Evolutionary conservation across 352 stramenopile genomes (phyloP).

Genomic region (Globisporangium splendens): DNA sequence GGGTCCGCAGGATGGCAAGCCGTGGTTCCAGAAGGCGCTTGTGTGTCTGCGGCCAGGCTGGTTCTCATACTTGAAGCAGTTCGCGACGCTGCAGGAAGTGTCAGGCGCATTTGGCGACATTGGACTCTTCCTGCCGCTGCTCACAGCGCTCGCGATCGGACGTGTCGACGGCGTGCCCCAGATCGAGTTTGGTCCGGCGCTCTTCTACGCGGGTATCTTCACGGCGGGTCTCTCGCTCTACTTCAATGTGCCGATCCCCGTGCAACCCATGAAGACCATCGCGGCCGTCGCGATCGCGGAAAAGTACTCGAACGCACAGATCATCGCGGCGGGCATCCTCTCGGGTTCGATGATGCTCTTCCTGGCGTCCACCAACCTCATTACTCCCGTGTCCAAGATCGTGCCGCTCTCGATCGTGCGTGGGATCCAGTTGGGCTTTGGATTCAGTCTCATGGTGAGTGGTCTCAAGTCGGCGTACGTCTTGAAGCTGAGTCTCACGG

Average conservation of each 20-base stretch:
- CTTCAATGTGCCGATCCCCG: slow-evolving; percentile 92
- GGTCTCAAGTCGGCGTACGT: slow-evolving; percentile 78
- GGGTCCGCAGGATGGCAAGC: slow-evolving; percentile 40
- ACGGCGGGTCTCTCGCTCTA: slow-evolving; percentile 82
- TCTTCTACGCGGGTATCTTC: slow-evolving; percentile 91
- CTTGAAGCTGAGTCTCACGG: slow-evolving; percentile 25
- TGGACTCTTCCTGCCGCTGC: slow-evolving; percentile 91
- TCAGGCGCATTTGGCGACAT: slow-evolving; percentile 92
- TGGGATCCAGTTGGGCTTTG: slow-evolving; percentile 91
- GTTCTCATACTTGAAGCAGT: slow-evolving; percentile 55
- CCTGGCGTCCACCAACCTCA: slow-evolving; percentile 84
- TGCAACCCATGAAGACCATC: slow-evolving; percentile 96
- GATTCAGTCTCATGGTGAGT: slow-evolving; percentile 80
- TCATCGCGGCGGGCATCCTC: slow-evolving; percentile 85
- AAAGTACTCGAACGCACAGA: slow-evolving; percentile 66
- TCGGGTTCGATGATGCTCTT: slow-evolving; percentile 72
- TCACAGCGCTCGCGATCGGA: slow-evolving; percentile 86
- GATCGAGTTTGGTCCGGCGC: slow-evolving; percentile 85
- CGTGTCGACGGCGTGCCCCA: slow-evolving; percentile 59
- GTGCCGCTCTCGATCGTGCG: slow-evolving; percentile 89
- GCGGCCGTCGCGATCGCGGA: slow-evolving; percentile 87
- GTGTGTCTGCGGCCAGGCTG: slow-evolving; percentile 55
- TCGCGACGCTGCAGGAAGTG: slow-evolving; percentile 72
- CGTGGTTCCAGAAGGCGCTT: slow-evolving; percentile 46
- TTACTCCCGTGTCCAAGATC: slow-evolving; percentile 86